Percentiles rank a stretch among this genome's conserved stretches.
Conservation (phyloP, 2,329 filamentous ascomycete genomes). For the Stenocarpella maydis region DNA sequence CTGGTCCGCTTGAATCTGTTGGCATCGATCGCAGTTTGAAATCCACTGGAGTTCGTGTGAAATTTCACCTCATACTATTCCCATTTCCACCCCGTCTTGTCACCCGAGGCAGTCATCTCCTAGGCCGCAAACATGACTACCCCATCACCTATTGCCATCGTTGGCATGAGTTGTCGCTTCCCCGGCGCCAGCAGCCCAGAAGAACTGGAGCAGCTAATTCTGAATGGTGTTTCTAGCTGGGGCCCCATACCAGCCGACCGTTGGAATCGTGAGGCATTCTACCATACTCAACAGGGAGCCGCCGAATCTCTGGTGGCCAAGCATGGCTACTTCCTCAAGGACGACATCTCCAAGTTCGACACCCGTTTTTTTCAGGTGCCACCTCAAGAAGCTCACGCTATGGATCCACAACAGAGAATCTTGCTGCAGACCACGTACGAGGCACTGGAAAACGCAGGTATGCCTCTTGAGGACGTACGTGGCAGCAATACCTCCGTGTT, state of each 20-base stretch:
- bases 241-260: conserved; percentile 43
- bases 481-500: conserved; percentile 46
- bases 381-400: conserved; percentile 10
- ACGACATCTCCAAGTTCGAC: conserved; percentile 44
- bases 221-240: conserved; percentile 42
- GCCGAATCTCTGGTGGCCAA: conserved; percentile 45
- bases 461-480: conserved; percentile 41
- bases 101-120: not conserved
- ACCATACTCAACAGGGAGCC: conserved; percentile 45
- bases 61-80: not conserved
- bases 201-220: conserved; percentile 44
- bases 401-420: conserved; percentile 44
- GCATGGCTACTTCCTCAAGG: conserved; percentile 45
- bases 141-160: conserved; percentile 5
- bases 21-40: not conserved
- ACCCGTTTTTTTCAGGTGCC: conserved; percentile 37
- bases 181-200: conserved; percentile 40
- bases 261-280: conserved; percentile 45
- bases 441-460: conserved; percentile 45
- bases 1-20: not conserved
- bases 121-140: not conserved
- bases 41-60: not conserved
- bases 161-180: conserved; percentile 23
- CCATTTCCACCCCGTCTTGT: no score
- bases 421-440: conserved; percentile 47